phyloP scores from a whole-genome alignment of 805 yeast genomes.

The Kodamaea restingae region DNA sequence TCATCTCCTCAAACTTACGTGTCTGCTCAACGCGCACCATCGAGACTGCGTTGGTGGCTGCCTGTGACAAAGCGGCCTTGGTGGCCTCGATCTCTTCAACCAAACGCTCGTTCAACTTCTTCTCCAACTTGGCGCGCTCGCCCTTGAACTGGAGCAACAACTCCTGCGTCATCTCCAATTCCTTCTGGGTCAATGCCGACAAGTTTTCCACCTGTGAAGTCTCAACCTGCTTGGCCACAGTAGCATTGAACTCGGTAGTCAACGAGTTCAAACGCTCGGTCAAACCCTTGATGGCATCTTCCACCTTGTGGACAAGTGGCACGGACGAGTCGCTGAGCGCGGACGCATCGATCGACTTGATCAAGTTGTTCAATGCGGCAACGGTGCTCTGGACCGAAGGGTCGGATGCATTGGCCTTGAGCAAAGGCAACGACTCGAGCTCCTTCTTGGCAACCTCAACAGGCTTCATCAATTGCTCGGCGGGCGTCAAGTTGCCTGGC shows the following conservation, averaged over 20 bases:
- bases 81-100: conserved; percentile 64
- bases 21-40: conserved; percentile 67
- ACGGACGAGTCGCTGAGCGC: conserved; percentile 22
- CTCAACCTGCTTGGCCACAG: conserved; percentile 32
- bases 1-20: conserved; percentile 56
- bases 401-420: conserved; percentile 25
- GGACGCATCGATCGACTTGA: conserved; percentile 31
- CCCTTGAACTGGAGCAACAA: conserved; percentile 57
- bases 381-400: conserved; percentile 32
- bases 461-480: conserved; percentile 39
- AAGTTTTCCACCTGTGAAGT: conserved; percentile 37
- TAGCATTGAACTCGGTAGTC: conserved; percentile 34
- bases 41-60: conserved; percentile 70
- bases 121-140: conserved; percentile 59
- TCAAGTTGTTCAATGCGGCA: conserved; percentile 36
- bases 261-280: conserved; percentile 30
- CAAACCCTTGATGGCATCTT: conserved; percentile 29
- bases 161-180: conserved; percentile 54
- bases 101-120: conserved; percentile 55
- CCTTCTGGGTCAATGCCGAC: conserved; percentile 41
- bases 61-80: conserved; percentile 57
- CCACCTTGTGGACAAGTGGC: conserved; percentile 26
- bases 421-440: conserved; percentile 30
- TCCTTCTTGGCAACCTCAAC: conserved; percentile 34
- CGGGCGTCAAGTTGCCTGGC: conserved; percentile 26